Evolutionary conservation across 1,139 yeast genomes (phyloP).

Genomic region (Meyerozyma athensensis): DNA sequence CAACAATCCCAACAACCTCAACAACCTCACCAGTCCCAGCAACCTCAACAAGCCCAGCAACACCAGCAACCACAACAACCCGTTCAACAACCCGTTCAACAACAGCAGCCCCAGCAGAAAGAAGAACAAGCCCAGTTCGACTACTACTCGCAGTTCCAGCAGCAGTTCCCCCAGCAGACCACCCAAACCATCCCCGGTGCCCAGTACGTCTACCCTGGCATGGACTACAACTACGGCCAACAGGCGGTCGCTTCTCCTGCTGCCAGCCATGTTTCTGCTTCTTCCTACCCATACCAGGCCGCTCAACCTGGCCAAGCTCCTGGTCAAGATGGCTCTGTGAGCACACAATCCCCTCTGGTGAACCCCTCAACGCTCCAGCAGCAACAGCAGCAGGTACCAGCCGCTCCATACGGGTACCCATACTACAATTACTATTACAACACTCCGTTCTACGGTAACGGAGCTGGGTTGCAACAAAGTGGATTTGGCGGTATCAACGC

Average conservation of each 20-base stretch:
- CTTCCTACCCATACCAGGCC: slow-evolving; percentile 19
- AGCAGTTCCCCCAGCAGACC: slow-evolving; percentile 40
- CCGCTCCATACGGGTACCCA: slow-evolving; percentile 42
- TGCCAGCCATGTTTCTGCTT: slow-evolving; percentile 27
- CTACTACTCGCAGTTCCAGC: slow-evolving; percentile 34
- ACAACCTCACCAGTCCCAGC: slow-evolving; percentile 11
- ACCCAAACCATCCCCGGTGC: slow-evolving; percentile 35
- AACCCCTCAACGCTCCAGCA: slow-evolving; percentile 9
- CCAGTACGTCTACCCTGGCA: slow-evolving; percentile 43
- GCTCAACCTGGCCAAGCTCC: slow-evolving; percentile 16
- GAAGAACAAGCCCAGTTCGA: slow-evolving; percentile 11
- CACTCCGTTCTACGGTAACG: slow-evolving; percentile 39
- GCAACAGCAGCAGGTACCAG: slow-evolving; percentile 20
- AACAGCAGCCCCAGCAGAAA: slow-evolving; percentile 16
- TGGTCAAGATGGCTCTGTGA: slow-evolving; percentile 6
- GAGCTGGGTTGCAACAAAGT: slow-evolving; percentile 19
- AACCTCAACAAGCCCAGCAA: slow-evolving; percentile 12
- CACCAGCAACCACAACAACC: slow-evolving; percentile 17
- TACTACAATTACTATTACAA: slow-evolving; percentile 43
- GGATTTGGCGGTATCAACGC: slow-evolving; percentile 16
- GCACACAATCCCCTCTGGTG: slow-evolving; percentile 10
- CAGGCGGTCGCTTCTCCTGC: slow-evolving; percentile 34
- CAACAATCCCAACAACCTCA: slow-evolving; percentile 14
- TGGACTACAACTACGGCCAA: slow-evolving; percentile 39
- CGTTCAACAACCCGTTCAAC: slow-evolving; percentile 14